phyloP scores from a whole-genome alignment of 345 rosid genomes.

The Ricinus communis region DNA sequence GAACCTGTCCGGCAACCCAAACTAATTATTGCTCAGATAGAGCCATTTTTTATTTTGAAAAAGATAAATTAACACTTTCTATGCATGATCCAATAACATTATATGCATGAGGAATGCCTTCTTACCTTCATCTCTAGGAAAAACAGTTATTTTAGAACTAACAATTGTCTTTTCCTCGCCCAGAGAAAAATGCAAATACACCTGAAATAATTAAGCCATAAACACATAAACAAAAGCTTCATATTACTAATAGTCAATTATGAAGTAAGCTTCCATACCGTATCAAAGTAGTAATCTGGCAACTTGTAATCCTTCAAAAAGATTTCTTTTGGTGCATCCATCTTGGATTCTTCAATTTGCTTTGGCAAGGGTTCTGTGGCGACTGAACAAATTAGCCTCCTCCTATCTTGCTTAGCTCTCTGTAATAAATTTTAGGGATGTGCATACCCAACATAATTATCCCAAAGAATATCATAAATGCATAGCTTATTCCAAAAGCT shows the following conservation, averaged over 20 bases:
- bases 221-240: constrained; percentile 18
- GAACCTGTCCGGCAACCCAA: constrained; percentile 46
- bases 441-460: constrained; percentile 18
- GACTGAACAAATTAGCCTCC: constrained; percentile 72
- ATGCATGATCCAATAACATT: not conserved
- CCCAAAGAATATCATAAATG: constrained; percentile 12
- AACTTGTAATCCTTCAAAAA: constrained; percentile 89
- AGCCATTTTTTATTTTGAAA: constrained; percentile 4
- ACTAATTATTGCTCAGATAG: not conserved
- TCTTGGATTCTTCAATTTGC: constrained; percentile 59
- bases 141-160: constrained; percentile 69
- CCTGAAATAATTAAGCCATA: constrained; percentile 42
- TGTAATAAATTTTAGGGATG: constrained; percentile 30
- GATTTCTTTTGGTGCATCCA: constrained; percentile 86
- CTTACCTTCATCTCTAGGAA: constrained; percentile 82
- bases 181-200: constrained; percentile 73
- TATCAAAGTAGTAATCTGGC: constrained; percentile 90
- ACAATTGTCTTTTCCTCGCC: constrained; percentile 97
- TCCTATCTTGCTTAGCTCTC: constrained; percentile 51
- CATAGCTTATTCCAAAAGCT: not conserved
- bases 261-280: constrained; percentile 39
- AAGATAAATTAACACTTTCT: not conserved
- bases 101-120: not conserved
- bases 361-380: constrained; percentile 64
- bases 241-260: not conserved